These are phyloP conservation scores for Asterionellopsis glacialis DNA, from an alignment of 108 stramenopile species.

Conservation along the genomic window DNA sequence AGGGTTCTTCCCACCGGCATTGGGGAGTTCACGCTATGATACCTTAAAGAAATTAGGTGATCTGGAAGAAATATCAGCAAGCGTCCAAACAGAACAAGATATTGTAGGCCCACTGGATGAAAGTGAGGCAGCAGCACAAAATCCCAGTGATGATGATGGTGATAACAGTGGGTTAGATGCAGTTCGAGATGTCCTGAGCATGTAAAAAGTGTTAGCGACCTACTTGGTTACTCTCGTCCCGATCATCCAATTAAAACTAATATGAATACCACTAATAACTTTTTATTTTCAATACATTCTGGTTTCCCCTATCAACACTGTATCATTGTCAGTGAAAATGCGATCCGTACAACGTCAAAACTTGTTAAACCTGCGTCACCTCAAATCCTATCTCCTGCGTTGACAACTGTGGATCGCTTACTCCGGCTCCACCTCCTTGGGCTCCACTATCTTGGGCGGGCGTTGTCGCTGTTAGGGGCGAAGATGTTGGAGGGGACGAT, in stretches of 20 bases:
- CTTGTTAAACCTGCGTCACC: too few relatives aligned
- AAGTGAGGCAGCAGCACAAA: not conserved
- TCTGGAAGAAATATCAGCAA: constrained; percentile 33
- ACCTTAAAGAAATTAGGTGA: constrained; percentile 71
- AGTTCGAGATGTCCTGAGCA: constrained; percentile 19
- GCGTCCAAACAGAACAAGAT: constrained; percentile 1
- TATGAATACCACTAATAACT: not conserved
- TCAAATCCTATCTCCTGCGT: too few relatives aligned
- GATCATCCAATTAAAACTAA: not conserved
- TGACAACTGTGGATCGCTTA: too few relatives aligned
- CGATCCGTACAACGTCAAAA: too few relatives aligned
- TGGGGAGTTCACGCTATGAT: constrained; percentile 75
- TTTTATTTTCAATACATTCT: not conserved
- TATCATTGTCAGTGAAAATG: too few relatives aligned
- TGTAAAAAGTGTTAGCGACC: constrained; percentile 5
- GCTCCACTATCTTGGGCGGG: too few relatives aligned
- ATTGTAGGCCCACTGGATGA: not conserved
- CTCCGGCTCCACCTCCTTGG: too few relatives aligned
- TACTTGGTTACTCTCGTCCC: not conserved
- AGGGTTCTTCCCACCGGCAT: constrained; percentile 72
- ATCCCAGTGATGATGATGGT: not conserved
- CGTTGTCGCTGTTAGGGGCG: too few relatives aligned
- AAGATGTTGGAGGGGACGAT: too few relatives aligned
- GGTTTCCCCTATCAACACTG: not conserved
- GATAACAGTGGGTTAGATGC: constrained; percentile 14